Percentiles rank a stretch among this genome's conserved stretches.
Evolutionary conservation across 371 early-diverging fungal species (phyloP).

Genomic region (Coelomomyces lativittatus): DNA sequence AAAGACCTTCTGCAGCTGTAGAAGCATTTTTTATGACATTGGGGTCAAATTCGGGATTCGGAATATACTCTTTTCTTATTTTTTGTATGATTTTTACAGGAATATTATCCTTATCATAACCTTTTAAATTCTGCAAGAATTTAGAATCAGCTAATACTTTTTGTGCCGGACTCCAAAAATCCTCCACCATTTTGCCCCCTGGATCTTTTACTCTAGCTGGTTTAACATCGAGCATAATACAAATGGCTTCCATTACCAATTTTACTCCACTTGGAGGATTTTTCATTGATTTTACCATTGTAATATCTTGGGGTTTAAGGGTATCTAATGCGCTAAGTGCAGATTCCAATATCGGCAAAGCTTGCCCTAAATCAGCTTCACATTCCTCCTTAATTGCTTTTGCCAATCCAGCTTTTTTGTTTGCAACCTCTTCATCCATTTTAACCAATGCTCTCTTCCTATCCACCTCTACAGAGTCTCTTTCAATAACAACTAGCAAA

Average conservation of each 20-base stretch:
- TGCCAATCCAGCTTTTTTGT: constrained; percentile 38
- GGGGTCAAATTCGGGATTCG: constrained; percentile 35
- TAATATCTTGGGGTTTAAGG: constrained; percentile 37
- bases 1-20: constrained; percentile 40
- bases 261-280: constrained; percentile 48
- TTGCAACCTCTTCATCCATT: constrained; percentile 20
- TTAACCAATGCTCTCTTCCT: constrained; percentile 24
- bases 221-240: constrained; percentile 40
- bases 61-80: constrained; percentile 19
- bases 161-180: constrained; percentile 40
- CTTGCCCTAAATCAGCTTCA: constrained; percentile 34
- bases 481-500: constrained; percentile 32
- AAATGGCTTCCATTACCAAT: constrained; percentile 40
- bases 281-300: constrained; percentile 44
- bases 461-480: constrained; percentile 32
- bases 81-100: constrained; percentile 22
- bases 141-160: constrained; percentile 28
- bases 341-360: constrained; percentile 34
- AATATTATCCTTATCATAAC: constrained; percentile 38
- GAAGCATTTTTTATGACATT: constrained; percentile 36
- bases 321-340: constrained; percentile 34
- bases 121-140: constrained; percentile 28
- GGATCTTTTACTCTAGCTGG: constrained; percentile 32
- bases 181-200: constrained; percentile 38
- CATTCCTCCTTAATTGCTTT: constrained; percentile 39